Percentiles rank a stretch among this genome's conserved stretches.
phyloP scores from a whole-genome alignment of 2,329 filamentous ascomycete genomes.

The Talaromyces sp. region DNA sequence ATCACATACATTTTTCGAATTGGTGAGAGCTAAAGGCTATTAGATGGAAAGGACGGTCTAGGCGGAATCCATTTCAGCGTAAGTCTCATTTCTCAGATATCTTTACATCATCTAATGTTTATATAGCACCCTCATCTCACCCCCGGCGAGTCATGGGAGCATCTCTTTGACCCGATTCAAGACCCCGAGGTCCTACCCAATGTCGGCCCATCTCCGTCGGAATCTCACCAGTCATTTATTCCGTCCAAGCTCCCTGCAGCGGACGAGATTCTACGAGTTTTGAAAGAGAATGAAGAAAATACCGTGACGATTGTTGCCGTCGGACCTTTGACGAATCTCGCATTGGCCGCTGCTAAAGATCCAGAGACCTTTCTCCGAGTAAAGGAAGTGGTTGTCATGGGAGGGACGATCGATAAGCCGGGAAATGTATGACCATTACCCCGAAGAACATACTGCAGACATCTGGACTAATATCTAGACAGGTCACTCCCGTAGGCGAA shows the following conservation, averaged over 20 bases:
- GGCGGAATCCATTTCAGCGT: constrained; percentile 66
- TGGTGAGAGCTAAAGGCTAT: constrained; percentile 1
- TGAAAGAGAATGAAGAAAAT: constrained; percentile 75
- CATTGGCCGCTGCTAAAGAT: constrained; percentile 82
- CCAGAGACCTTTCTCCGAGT: constrained; percentile 83
- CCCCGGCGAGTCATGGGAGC: constrained; percentile 71
- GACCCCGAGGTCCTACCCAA: constrained; percentile 25
- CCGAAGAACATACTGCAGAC: not conserved
- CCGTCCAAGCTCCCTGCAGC: constrained; percentile 73
- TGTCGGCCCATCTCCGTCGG: constrained; percentile 21
- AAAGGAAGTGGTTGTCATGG: constrained; percentile 95
- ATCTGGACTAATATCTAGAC: not conserved
- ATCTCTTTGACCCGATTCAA: constrained; percentile 58
- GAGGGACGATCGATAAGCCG: constrained; percentile 72
- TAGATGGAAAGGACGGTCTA: constrained; percentile 73
- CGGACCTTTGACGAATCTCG: constrained; percentile 90
- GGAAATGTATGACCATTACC: constrained; percentile 68
- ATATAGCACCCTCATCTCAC: constrained; percentile 68
- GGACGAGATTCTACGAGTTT: constrained; percentile 82
- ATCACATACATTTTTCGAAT: not conserved
- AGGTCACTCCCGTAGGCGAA: constrained; percentile 74
- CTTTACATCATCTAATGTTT: constrained; percentile 22
- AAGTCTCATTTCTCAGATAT: constrained; percentile 21
- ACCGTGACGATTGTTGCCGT: constrained; percentile 88
- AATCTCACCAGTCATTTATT: constrained; percentile 61